Conservation (phyloP, 1,284 basidiomycete genomes). For the Schizopora paradoxa region DNA sequence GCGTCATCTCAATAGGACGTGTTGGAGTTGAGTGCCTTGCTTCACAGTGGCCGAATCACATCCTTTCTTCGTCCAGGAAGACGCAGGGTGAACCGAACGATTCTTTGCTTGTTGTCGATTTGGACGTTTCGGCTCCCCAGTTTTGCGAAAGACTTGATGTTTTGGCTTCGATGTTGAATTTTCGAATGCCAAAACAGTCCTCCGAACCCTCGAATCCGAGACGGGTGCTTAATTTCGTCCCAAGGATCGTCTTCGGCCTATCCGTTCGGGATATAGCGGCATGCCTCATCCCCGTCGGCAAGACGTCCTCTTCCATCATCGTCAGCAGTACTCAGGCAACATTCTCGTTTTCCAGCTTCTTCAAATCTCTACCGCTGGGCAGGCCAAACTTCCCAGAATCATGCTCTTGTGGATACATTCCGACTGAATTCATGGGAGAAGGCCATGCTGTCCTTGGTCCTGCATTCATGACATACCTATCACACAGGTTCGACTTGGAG, state of each 20-base stretch:
- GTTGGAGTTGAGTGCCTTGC: conserved; percentile 40
- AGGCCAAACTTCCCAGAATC: not conserved
- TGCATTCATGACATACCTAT: conserved; percentile 13
- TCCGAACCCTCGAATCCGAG: conserved; percentile 28
- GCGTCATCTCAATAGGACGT: conserved; percentile 41
- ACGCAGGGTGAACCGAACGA: conserved; percentile 55
- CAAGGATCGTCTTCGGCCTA: conserved; percentile 11
- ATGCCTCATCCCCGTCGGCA: conserved; percentile 7
- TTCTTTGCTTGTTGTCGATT: conserved; percentile 47
- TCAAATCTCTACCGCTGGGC: conserved; percentile 9
- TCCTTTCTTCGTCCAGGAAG: conserved; percentile 44
- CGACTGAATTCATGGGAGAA: conserved; percentile 7
- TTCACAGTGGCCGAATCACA: conserved; percentile 56
- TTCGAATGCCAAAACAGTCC: conserved; percentile 23
- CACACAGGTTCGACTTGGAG: conserved; percentile 10
- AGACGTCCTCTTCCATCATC: conserved; percentile 6
- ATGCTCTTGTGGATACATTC: conserved; percentile 1
- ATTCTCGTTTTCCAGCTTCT: conserved; percentile 9
- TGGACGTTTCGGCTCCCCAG: conserved; percentile 42
- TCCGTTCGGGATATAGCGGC: conserved; percentile 12
- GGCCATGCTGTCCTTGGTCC: conserved; percentile 12
- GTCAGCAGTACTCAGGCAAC: conserved; percentile 15
- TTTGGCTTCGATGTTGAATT: conserved; percentile 36
- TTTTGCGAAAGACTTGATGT: conserved; percentile 48
- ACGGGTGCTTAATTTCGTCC: conserved; percentile 16